phyloP scores from a whole-genome alignment of 116 monocot species.

The Trichopus zeylanicus region DNA sequence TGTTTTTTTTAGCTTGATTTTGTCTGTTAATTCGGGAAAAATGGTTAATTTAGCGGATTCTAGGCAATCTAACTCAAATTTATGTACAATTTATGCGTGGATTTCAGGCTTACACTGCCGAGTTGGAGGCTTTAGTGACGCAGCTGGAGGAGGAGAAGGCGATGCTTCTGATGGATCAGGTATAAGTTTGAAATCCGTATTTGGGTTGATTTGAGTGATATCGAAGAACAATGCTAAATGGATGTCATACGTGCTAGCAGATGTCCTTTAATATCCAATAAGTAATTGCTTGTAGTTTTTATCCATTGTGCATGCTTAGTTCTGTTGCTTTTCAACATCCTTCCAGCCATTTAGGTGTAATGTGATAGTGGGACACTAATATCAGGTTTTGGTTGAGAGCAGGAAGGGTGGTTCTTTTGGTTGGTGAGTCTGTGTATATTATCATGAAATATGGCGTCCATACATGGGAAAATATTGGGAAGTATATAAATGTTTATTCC shows the following conservation, averaged over 20 bases:
- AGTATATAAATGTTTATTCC: too few species aligned
- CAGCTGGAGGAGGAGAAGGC: constrained; percentile 51
- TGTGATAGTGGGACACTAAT: too few species aligned
- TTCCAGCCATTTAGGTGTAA: too few species aligned
- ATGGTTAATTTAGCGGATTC: background rate
- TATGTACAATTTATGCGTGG: background rate
- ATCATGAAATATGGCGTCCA: too few species aligned
- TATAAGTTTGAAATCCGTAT: constrained; percentile 5
- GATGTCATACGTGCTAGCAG: background rate
- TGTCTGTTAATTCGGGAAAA: background rate
- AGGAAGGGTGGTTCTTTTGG: too few species aligned
- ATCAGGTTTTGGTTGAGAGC: too few species aligned
- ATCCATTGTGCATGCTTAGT: too few species aligned
- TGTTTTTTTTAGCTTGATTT: background rate
- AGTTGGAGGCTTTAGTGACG: constrained; percentile 36
- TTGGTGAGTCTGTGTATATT: too few species aligned
- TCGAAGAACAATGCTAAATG: background rate
- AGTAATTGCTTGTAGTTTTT: too few species aligned
- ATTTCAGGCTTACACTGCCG: constrained; percentile 41
- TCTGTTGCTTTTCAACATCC: too few species aligned
- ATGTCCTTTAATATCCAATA: background rate
- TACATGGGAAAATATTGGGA: too few species aligned
- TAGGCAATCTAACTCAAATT: background rate
- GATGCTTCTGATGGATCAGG: constrained; percentile 27
- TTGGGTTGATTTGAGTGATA: background rate